Conservation (phyloP, 495 filamentous ascomycete species). For the Letharia columbiana region DNA sequence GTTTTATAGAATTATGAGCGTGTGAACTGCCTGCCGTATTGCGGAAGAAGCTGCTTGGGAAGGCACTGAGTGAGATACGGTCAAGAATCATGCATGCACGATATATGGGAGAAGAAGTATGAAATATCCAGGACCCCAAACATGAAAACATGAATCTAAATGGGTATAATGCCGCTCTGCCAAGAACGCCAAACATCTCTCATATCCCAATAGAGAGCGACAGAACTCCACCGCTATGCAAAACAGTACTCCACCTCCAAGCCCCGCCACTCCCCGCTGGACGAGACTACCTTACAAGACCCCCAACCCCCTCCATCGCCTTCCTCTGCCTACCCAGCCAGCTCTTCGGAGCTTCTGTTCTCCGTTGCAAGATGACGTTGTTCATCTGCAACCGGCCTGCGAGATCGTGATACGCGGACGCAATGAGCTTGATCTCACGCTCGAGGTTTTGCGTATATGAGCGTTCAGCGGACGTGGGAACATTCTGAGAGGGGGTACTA, state of each 20-base stretch:
- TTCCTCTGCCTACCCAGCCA: conserved; percentile 87
- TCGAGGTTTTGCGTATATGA: conserved; percentile 60
- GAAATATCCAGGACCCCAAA: not conserved
- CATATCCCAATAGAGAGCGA: not conserved
- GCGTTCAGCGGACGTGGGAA: conserved; percentile 43
- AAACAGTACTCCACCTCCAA: not conserved
- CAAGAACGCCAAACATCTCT: not conserved
- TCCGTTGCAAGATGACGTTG: conserved; percentile 65
- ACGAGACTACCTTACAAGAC: conserved; percentile 13
- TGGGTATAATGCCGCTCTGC: conserved; percentile 1
- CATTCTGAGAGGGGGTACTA: not conserved
- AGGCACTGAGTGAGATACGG: not conserved
- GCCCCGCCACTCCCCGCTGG: not conserved
- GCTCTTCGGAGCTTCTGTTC: conserved; percentile 70
- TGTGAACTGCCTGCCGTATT: no score
- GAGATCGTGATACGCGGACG: conserved; percentile 88
- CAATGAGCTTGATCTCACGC: conserved; percentile 76
- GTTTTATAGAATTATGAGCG: no score
- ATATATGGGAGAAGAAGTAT: not conserved
- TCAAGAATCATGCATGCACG: not conserved
- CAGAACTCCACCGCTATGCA: conserved; percentile 1
- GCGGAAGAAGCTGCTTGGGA: no score
- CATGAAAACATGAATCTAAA: not conserved
- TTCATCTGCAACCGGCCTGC: conserved; percentile 78
- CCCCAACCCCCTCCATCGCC: conserved; percentile 45